These are phyloP conservation scores for Camelina hispida DNA, from an alignment of 345 rosid genomes.

Conservation along the genomic window DNA sequence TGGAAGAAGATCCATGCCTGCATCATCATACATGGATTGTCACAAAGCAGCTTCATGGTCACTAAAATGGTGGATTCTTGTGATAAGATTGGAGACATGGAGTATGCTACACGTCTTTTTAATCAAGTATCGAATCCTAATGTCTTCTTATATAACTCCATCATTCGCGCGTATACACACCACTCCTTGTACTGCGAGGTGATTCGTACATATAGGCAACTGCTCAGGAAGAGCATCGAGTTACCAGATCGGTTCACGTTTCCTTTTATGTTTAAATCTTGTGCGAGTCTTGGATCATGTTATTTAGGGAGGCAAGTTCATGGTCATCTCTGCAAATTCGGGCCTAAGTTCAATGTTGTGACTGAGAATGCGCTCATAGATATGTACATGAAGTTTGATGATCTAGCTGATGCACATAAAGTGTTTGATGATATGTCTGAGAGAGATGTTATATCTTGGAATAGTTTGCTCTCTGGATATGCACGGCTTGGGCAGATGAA, in stretches of 20 bases:
- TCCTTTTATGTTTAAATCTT: conserved; percentile 57
- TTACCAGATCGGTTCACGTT: conserved; percentile 62
- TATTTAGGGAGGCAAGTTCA: conserved; percentile 54
- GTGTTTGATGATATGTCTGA: conserved; percentile 63
- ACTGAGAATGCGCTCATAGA: conserved; percentile 58
- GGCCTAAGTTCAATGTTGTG: conserved; percentile 44
- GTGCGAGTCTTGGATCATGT: conserved; percentile 48
- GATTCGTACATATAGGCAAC: conserved; percentile 47
- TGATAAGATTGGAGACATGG: conserved; percentile 46
- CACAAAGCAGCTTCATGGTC: conserved; percentile 56
- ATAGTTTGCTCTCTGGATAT: conserved; percentile 61
- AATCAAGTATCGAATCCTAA: conserved; percentile 51
- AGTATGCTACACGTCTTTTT: conserved; percentile 53
- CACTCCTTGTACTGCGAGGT: conserved; percentile 41
- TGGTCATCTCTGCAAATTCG: conserved; percentile 54
- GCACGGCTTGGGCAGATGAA: conserved; percentile 57
- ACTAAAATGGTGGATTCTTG: conserved; percentile 63
- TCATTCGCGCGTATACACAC: conserved; percentile 57
- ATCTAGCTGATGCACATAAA: conserved; percentile 46
- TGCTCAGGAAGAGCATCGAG: conserved; percentile 37
- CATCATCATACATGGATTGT: conserved; percentile 49
- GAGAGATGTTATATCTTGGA: conserved; percentile 65
- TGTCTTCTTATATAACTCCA: conserved; percentile 58
- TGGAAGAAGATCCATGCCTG: conserved; percentile 55
- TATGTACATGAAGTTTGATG: conserved; percentile 54